A percentile compares a stretch with the other conserved stretches of the same genome.
These are phyloP conservation scores for Yamadazyma sp. DNA, from an alignment of 1,139 yeast genomes.

Conservation along the genomic window DNA sequence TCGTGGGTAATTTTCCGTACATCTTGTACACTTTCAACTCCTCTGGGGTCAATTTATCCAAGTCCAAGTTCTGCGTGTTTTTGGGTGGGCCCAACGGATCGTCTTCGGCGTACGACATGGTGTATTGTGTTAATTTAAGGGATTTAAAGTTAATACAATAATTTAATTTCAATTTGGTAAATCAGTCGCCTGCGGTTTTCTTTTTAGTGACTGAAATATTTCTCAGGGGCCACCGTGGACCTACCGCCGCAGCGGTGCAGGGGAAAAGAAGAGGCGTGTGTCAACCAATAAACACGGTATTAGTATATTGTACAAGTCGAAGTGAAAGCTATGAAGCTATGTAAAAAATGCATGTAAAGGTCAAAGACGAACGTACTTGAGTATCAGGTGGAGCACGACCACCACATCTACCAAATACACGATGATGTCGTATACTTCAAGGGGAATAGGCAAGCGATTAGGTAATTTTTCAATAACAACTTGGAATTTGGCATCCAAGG, in stretches of 20 bases:
- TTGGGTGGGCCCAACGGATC: slow-evolving; percentile 51
- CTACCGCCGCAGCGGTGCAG: not conserved
- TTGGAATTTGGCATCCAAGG: slow-evolving; percentile 24
- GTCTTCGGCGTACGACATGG: slow-evolving; percentile 30
- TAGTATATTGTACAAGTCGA: too few relatives aligned
- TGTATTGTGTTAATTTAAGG: not conserved
- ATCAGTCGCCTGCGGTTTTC: not conserved
- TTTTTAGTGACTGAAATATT: slow-evolving; percentile 1
- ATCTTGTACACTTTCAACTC: slow-evolving; percentile 69
- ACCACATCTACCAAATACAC: slow-evolving; percentile 30
- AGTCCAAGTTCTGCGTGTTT: slow-evolving; percentile 50
- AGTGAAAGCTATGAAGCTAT: too few relatives aligned
- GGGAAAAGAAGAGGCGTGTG: not conserved
- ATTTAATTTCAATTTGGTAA: not conserved
- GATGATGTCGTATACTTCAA: slow-evolving; percentile 37
- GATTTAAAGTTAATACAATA: not conserved
- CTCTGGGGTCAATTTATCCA: slow-evolving; percentile 62
- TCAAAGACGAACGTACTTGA: not conserved
- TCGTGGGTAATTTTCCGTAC: slow-evolving; percentile 88
- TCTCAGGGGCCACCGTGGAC: not conserved
- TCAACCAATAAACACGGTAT: too few relatives aligned
- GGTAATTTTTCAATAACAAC: slow-evolving; percentile 36
- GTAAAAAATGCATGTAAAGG: too few relatives aligned
- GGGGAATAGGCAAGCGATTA: slow-evolving; percentile 35
- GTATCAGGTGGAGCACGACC: slow-evolving; percentile 16